A percentile compares a stretch with the other conserved stretches of the same genome.
phyloP scores from a whole-genome alignment of 1,284 basidiomycete genomes.

The Cryptococcus maquisensis region DNA sequence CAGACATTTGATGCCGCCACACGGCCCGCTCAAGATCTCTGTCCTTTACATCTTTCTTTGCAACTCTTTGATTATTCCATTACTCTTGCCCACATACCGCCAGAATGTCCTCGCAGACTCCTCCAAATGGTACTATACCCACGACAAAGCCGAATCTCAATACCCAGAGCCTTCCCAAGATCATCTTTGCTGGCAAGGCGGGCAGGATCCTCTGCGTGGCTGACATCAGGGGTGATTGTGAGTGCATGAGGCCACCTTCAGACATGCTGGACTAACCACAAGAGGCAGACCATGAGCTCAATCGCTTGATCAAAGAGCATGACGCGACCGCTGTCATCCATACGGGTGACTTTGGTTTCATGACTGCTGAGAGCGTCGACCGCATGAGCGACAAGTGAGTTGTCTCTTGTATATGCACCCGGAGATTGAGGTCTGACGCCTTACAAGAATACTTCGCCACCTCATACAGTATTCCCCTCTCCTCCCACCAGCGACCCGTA shows the following conservation, averaged over 20 bases:
- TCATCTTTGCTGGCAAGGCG: constrained; percentile 47
- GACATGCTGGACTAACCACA: constrained; percentile 7
- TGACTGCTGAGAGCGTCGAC: constrained; percentile 76
- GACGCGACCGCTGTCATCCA: constrained; percentile 94
- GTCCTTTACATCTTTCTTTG: not conserved
- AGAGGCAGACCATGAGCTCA: constrained; percentile 63
- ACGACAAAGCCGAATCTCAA: constrained; percentile 20
- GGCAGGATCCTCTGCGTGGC: constrained; percentile 93
- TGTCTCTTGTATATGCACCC: not conserved
- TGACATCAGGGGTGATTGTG: constrained; percentile 75
- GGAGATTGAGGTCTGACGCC: constrained; percentile 1
- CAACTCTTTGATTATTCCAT: not conserved
- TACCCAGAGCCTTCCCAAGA: constrained; percentile 24
- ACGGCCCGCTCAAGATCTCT: not conserved
- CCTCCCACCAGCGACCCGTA: constrained; percentile 74
- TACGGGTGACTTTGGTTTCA: constrained; percentile 99
- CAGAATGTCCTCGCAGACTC: not conserved
- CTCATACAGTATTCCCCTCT: constrained; percentile 97
- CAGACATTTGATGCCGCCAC: not conserved
- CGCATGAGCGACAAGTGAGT: constrained; percentile 79
- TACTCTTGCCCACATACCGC: not conserved
- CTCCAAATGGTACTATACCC: not conserved
- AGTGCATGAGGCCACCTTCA: constrained; percentile 13
- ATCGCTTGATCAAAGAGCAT: constrained; percentile 81
- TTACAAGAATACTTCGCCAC: constrained; percentile 73